Percentiles rank a stretch among this genome's conserved stretches.
phyloP scores from a whole-genome alignment of 2,329 filamentous ascomycete genomes.

The Stagonosporopsis chrysanthemi region DNA sequence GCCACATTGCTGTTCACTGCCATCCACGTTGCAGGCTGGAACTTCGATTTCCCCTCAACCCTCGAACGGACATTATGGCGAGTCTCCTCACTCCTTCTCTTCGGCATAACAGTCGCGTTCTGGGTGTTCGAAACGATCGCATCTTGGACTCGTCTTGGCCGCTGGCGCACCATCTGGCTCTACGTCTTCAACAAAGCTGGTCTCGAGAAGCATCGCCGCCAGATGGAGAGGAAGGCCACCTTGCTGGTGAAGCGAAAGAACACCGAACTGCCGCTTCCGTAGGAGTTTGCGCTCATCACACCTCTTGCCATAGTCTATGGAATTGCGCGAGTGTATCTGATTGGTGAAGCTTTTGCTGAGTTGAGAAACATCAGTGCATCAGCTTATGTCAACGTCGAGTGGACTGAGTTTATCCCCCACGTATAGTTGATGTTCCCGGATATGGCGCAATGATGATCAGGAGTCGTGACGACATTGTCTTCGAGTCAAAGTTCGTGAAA shows the following conservation, averaged over 20 bases:
- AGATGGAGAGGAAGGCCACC: slow-evolving; percentile 15
- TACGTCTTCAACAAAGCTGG: slow-evolving; percentile 20
- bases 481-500: too few species aligned
- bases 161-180: slow-evolving; percentile 25
- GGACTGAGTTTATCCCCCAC: slow-evolving; percentile 29
- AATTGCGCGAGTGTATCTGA: slow-evolving; percentile 25
- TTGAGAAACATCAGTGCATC: slow-evolving; percentile 22
- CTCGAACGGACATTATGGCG: slow-evolving; percentile 21
- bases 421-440: neutral
- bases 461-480: too few species aligned
- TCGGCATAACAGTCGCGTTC: slow-evolving; percentile 29
- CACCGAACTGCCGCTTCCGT: slow-evolving; percentile 23
- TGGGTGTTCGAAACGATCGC: slow-evolving; percentile 31
- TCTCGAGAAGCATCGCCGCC: slow-evolving; percentile 14
- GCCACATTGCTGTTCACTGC: slow-evolving; percentile 17
- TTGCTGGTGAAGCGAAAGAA: slow-evolving; percentile 22
- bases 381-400: slow-evolving; percentile 32
- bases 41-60: slow-evolving; percentile 23
- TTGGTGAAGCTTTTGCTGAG: slow-evolving; percentile 29
- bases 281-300: slow-evolving; percentile 28
- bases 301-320: slow-evolving; percentile 30
- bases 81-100: slow-evolving; percentile 20
- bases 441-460: neutral
- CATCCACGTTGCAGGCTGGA: slow-evolving; percentile 23
- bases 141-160: slow-evolving; percentile 25